These are phyloP conservation scores for Phytophthora litchii DNA, from an alignment of 352 stramenopile species.

Conservation along the genomic window DNA sequence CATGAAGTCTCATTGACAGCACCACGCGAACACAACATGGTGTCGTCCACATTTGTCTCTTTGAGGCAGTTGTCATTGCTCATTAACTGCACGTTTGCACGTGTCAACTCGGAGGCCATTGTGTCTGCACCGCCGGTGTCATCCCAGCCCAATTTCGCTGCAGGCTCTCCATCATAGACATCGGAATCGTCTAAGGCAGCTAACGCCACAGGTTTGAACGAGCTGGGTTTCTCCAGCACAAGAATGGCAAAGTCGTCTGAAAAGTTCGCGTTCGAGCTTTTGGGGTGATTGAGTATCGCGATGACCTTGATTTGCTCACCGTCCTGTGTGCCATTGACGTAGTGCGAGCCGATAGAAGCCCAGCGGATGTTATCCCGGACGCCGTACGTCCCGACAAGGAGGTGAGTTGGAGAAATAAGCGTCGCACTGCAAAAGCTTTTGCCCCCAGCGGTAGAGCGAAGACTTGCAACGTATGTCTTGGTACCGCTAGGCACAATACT, in stretches of 20 bases:
- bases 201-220: conserved; percentile 32
- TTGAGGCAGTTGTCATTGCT: conserved; percentile 39
- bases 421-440: conserved; percentile 19
- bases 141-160: conserved; percentile 37
- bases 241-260: conserved; percentile 53
- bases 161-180: conserved; percentile 28
- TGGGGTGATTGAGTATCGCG: conserved; percentile 15
- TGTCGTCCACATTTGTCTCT: conserved; percentile 30
- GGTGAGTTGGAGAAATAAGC: conserved; percentile 17
- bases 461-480: conserved; percentile 39
- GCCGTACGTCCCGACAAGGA: conserved; percentile 12
- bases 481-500: conserved; percentile 32
- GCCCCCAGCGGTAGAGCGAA: conserved; percentile 19
- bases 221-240: conserved; percentile 36
- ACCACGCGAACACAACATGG: conserved; percentile 52
- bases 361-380: conserved; percentile 2
- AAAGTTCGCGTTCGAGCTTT: background rate
- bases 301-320: conserved; percentile 28
- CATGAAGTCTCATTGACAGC: conserved; percentile 36
- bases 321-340: conserved; percentile 20
- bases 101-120: conserved; percentile 31
- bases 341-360: conserved; percentile 25
- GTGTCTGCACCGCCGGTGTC: conserved; percentile 20
- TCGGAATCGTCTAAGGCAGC: conserved; percentile 25
- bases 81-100: conserved; percentile 44